Conservation (phyloP, 2,329 filamentous ascomycete genomes). For the Magnaporthiopsis incrustans region DNA sequence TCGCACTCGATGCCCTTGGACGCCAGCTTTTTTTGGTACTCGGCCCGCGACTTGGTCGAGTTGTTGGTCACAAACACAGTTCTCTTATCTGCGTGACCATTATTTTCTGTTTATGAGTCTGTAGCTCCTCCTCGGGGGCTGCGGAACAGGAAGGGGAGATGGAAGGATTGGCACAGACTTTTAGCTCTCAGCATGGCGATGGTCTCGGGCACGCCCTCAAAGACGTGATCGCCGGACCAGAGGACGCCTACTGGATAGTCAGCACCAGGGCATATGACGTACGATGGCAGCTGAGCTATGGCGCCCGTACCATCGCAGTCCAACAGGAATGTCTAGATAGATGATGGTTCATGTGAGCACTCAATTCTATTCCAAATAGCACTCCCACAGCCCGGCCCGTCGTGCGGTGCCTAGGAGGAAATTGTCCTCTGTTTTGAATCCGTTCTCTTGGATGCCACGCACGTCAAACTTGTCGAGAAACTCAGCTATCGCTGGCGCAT, state of each 20-base stretch:
- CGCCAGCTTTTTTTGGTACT: slow-evolving; percentile 89
- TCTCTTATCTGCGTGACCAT: slow-evolving; percentile 62
- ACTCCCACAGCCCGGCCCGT: no score
- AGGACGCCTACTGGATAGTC: slow-evolving; percentile 61
- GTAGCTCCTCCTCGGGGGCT: not conserved
- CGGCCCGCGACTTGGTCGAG: slow-evolving; percentile 87
- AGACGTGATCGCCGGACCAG: slow-evolving; percentile 91
- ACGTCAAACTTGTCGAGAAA: slow-evolving; percentile 93
- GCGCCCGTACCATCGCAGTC: slow-evolving; percentile 78
- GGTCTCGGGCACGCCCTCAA: slow-evolving; percentile 77
- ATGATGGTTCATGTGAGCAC: not conserved
- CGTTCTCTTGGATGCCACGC: slow-evolving; percentile 32
- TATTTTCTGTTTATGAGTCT: not conserved
- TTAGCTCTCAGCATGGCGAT: slow-evolving; percentile 56
- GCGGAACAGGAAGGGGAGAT: not conserved
- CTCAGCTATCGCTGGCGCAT: slow-evolving; percentile 65
- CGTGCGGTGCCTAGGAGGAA: no score
- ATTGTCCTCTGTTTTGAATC: not conserved
- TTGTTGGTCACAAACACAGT: slow-evolving; percentile 98
- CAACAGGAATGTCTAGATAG: slow-evolving; percentile 72
- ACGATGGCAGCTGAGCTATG: not conserved
- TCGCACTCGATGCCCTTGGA: slow-evolving; percentile 69
- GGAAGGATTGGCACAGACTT: not conserved
- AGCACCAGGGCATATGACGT: not conserved
- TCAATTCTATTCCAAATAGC: no score